Percentiles rank a stretch among this genome's conserved stretches.
Evolutionary conservation across 805 yeast species (phyloP).

Genomic region (Sporopachydermia quercuum): DNA sequence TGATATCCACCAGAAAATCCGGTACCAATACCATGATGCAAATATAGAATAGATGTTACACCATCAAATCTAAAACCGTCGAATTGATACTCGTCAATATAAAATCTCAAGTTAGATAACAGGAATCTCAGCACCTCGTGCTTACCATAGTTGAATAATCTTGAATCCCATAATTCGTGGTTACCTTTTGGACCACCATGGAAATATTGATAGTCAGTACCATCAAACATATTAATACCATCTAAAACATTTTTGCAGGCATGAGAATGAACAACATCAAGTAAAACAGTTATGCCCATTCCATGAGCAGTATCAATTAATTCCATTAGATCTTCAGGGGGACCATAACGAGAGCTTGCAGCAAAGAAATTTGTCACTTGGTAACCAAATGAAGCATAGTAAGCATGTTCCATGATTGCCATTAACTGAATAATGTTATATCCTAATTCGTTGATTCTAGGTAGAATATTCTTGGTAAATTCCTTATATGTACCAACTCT

Average conservation of each 20-base stretch:
- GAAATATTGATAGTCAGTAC: conserved; percentile 89
- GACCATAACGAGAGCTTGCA: conserved; percentile 75
- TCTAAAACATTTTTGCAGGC: conserved; percentile 90
- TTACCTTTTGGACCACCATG: conserved; percentile 83
- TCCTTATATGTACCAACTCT: conserved; percentile 74
- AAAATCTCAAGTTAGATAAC: conserved; percentile 71
- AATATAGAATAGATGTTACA: conserved; percentile 83
- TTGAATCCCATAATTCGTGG: conserved; percentile 93
- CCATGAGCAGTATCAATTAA: conserved; percentile 86
- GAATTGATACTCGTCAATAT: conserved; percentile 66
- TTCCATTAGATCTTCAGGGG: conserved; percentile 89
- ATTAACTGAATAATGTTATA: conserved; percentile 88
- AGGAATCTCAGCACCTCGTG: conserved; percentile 84
- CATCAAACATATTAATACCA: conserved; percentile 87
- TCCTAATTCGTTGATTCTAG: conserved; percentile 73
- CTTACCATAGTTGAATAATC: conserved; percentile 80
- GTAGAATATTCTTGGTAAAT: conserved; percentile 66
- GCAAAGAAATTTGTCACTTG: conserved; percentile 92
- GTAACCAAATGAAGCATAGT: conserved; percentile 96
- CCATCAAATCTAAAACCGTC: conserved; percentile 98
- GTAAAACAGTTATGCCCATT: conserved; percentile 68
- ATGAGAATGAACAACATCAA: conserved; percentile 93
- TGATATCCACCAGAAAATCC: conserved; percentile 84
- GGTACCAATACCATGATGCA: conserved; percentile 85
- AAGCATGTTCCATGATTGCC: conserved; percentile 99